A percentile compares a stretch with the other conserved stretches of the same genome.
These are phyloP conservation scores for Geosmithia flava DNA, from an alignment of 2,329 filamentous ascomycete genomes.

Conservation along the genomic window DNA sequence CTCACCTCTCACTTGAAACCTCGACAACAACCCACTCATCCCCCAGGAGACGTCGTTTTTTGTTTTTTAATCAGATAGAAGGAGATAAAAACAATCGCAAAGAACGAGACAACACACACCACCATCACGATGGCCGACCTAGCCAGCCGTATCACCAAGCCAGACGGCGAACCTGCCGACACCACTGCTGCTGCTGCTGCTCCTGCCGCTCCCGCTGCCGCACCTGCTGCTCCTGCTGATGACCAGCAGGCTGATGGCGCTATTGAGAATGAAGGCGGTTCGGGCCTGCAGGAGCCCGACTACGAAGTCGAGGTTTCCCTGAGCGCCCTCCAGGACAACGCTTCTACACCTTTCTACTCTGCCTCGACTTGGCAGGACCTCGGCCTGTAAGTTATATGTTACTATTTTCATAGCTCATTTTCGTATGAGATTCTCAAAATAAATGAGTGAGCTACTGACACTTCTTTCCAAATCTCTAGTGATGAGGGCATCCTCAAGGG, in stretches of 20 bases:
- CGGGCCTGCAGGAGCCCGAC: slow-evolving; percentile 54
- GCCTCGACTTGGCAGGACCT: slow-evolving; percentile 76
- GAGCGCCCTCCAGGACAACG: slow-evolving; percentile 76
- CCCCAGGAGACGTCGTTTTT: neutral
- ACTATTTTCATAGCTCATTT: neutral
- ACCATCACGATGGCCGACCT: slow-evolving; percentile 29
- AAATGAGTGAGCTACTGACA: too few relatives aligned
- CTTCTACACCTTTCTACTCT: slow-evolving; percentile 78
- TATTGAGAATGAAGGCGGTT: slow-evolving; percentile 27
- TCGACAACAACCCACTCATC: neutral
- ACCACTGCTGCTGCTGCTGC: slow-evolving; percentile 8
- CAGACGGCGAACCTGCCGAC: slow-evolving; percentile 16
- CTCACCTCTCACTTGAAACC: neutral
- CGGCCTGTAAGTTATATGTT: slow-evolving; percentile 51
- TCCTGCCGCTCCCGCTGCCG: slow-evolving; percentile 10
- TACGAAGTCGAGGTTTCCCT: slow-evolving; percentile 90
- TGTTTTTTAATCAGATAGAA: neutral
- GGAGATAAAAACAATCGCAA: too few relatives aligned
- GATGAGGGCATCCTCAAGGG: slow-evolving; percentile 57
- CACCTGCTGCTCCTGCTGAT: slow-evolving; percentile 8
- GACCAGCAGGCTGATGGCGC: slow-evolving; percentile 24
- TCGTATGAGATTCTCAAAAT: neutral
- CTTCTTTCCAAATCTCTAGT: slow-evolving; percentile 8
- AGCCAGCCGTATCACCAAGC: slow-evolving; percentile 37
- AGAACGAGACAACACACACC: neutral